Percentiles rank a stretch among this genome's conserved stretches.
Evolutionary conservation across 2,329 filamentous ascomycete species (phyloP).

Genomic region (Tolypocladium ovalisporum): DNA sequence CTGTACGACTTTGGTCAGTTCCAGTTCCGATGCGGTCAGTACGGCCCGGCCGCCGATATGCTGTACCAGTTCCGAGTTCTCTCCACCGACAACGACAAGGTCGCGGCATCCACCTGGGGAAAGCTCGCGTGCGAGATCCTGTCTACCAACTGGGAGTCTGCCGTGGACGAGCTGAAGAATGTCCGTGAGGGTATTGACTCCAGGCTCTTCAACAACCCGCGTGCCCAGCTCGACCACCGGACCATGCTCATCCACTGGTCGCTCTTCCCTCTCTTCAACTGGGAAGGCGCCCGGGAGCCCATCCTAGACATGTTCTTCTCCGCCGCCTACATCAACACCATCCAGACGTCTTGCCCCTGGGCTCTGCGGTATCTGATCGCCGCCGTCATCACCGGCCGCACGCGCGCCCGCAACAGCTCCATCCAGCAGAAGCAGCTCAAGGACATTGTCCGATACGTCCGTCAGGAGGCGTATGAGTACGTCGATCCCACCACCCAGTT

Average conservation of each 20-base stretch:
- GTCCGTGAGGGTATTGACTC: constrained; percentile 88
- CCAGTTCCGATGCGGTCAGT: constrained; percentile 95
- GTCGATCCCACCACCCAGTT: constrained; percentile 92
- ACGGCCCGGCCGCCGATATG: constrained; percentile 78
- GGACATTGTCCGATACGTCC: constrained; percentile 88
- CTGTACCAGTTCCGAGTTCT: constrained; percentile 97
- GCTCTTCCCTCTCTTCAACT: constrained; percentile 98
- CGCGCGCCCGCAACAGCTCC: constrained; percentile 67
- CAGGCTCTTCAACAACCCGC: constrained; percentile 89
- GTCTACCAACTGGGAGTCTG: constrained; percentile 87
- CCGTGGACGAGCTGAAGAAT: constrained; percentile 82
- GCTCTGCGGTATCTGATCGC: constrained; percentile 87
- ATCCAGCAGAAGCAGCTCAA: constrained; percentile 97
- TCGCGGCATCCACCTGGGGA: constrained; percentile 91
- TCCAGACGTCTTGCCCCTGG: constrained; percentile 97
- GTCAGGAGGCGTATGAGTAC: constrained; percentile 98
- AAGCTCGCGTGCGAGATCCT: constrained; percentile 96
- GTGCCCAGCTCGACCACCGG: constrained; percentile 91
- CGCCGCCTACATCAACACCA: constrained; percentile 96
- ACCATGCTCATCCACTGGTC: constrained; percentile 98
- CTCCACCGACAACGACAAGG: constrained; percentile 97
- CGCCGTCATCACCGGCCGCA: constrained; percentile 88
- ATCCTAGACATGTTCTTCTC: constrained; percentile 97
- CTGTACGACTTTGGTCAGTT: constrained; percentile 95
- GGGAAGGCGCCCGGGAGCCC: constrained; percentile 78